Percentiles rank a stretch among this genome's conserved stretches.
phyloP scores from a whole-genome alignment of 805 yeast species.

The Komagataella pseudopastoris region DNA sequence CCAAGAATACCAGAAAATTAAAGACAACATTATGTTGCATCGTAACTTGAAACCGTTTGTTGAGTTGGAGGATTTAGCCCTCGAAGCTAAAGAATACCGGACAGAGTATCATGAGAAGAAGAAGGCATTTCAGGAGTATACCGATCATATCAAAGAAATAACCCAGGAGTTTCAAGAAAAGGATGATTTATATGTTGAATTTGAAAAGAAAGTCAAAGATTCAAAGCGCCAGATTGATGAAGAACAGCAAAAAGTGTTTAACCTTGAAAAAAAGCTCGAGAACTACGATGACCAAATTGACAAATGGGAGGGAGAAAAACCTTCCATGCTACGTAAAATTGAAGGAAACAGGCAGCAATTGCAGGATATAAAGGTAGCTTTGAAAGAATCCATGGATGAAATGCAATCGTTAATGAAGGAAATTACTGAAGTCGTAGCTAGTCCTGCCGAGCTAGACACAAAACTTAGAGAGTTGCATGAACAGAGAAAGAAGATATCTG shows the following conservation, averaged over 20 bases:
- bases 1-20: slow-evolving; percentile 30
- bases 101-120: slow-evolving; percentile 29
- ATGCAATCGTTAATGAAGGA: slow-evolving; percentile 3
- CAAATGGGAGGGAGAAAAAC: slow-evolving; percentile 3
- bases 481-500: slow-evolving; percentile 13
- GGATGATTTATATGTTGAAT: not conserved
- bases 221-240: slow-evolving; percentile 18
- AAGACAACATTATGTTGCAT: slow-evolving; percentile 21
- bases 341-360: slow-evolving; percentile 4
- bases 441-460: slow-evolving; percentile 6
- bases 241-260: slow-evolving; percentile 21
- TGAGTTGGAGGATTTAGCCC: slow-evolving; percentile 13
- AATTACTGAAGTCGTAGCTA: slow-evolving; percentile 3
- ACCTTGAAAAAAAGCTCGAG: slow-evolving; percentile 19
- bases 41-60: slow-evolving; percentile 22
- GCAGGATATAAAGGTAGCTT: not conserved
- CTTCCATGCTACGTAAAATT: not conserved
- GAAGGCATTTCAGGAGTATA: slow-evolving; percentile 5
- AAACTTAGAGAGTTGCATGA: slow-evolving; percentile 11
- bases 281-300: slow-evolving; percentile 11
- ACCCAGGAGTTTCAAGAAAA: not conserved
- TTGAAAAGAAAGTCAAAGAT: slow-evolving; percentile 13
- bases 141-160: not conserved
- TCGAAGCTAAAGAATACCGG: slow-evolving; percentile 16
- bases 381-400: not conserved